Evolutionary conservation across 2,329 filamentous ascomycete species (phyloP), one percentile per base, ranked within the genome.

Genomic region (Aureobasidium uvarum): DNA sequence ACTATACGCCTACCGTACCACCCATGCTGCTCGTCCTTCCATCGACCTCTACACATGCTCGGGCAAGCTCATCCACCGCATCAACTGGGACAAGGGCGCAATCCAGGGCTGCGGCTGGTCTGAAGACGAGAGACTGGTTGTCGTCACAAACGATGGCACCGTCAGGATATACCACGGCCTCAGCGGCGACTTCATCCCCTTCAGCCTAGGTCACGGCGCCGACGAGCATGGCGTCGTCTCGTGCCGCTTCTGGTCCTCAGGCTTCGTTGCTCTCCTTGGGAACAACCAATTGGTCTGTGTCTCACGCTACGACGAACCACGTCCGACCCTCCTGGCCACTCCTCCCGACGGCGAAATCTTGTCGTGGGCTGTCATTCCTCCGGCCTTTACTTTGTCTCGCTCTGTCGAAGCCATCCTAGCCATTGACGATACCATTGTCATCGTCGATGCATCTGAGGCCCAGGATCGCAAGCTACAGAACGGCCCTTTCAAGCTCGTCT

Each of bases 21-120:
- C 87, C 2, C 86, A 88, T 72, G 82, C 87, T 18, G 81, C 86
- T 18, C 96, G 93, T 78, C 88, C 92, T 23, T 90, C 87, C 71
- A 96, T 99, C 78, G 92, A 97, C 75, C 87, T 99, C 64, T 97
- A 97, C 81, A 96, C 91, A 74, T 94, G 89, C 76, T 89, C 95
- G 13, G 95, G 95, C 63, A 95, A 92, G 80, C 86, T 92, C 66
- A 89, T 99, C 68, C 88, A 89, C 72, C 87, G 86, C 74, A 92
- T 97, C 70, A 86, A 83, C 74, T 98, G 94, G 93, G 94, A 98
- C 72, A 91, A 93, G 78, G 91, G 91, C 52, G 82, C 87, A 3
- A 91, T 99, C 73, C 90, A 89, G 76, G 92, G 91, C 1, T 83
- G 99, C 23, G 95, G 95, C 39, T 99, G 95, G 95, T 96, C 93